phyloP scores from a whole-genome alignment of 2,329 filamentous ascomycete species.

The Penicillium sp. region DNA sequence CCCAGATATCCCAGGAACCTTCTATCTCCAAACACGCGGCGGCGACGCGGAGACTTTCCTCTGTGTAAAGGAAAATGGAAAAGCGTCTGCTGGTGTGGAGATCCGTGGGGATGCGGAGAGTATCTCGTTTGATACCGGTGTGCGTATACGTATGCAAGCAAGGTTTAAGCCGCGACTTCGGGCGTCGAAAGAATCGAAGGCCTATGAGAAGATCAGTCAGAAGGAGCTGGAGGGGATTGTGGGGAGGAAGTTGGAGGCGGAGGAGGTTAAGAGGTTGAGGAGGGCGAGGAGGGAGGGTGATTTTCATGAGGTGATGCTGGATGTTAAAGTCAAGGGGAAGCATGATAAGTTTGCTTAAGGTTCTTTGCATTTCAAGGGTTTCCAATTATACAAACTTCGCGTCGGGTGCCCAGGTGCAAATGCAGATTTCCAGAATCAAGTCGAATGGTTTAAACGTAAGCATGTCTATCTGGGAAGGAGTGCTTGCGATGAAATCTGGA shows the following conservation, averaged over 20 bases:
- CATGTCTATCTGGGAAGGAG: no score
- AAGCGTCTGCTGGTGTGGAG: constrained; percentile 56
- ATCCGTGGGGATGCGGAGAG: constrained; percentile 73
- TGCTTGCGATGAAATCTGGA: no score
- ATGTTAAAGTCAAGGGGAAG: constrained; percentile 87
- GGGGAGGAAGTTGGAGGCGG: constrained; percentile 73
- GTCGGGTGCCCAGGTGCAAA: no score
- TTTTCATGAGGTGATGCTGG: constrained; percentile 82
- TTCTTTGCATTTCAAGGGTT: neutral
- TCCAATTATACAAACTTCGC: neutral
- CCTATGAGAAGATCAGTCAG: constrained; percentile 78
- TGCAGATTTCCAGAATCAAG: no score
- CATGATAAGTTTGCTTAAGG: constrained; percentile 72
- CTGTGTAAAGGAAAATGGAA: constrained; percentile 55
- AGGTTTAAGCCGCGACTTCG: constrained; percentile 84
- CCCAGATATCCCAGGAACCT: constrained; percentile 66
- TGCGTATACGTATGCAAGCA: constrained; percentile 90
- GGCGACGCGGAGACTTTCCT: constrained; percentile 67
- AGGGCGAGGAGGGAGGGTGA: constrained; percentile 80
- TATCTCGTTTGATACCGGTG: constrained; percentile 66
- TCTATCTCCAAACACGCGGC: constrained; percentile 67
- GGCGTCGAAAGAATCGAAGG: constrained; percentile 78
- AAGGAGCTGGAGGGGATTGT: constrained; percentile 81
- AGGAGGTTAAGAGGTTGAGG: constrained; percentile 82
- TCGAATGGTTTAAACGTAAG: no score